Evolutionary conservation across 2,329 filamentous ascomycete species (phyloP).

Genomic region (Cladosporium sp.): DNA sequence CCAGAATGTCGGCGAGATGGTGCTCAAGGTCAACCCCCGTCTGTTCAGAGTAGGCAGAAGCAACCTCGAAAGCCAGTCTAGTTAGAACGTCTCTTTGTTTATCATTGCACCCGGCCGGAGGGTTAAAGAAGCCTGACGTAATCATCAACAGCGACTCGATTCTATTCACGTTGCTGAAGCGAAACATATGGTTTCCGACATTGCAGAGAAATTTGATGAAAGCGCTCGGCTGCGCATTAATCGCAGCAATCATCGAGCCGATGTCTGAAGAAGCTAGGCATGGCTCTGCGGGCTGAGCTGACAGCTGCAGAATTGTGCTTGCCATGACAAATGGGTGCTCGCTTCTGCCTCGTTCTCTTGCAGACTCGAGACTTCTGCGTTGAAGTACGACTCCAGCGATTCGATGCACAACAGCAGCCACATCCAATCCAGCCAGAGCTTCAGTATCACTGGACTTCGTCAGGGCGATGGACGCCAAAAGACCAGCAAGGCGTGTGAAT

Average conservation of each 20-base stretch:
- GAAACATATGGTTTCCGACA: neutral
- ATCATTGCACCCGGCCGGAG: neutral
- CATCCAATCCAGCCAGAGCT: neutral
- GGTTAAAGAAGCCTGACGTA: neutral
- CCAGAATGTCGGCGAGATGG: neutral
- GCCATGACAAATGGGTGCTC: conserved; percentile 5
- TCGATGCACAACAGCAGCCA: neutral
- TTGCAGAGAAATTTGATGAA: conserved; percentile 6
- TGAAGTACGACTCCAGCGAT: neutral
- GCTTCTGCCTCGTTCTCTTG: neutral
- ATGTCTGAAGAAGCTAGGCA: neutral
- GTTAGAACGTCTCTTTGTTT: neutral
- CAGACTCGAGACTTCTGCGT: no score
- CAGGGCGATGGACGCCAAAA: neutral
- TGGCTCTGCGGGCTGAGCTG: neutral
- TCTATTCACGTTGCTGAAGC: conserved; percentile 5
- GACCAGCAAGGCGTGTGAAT: conserved; percentile 1
- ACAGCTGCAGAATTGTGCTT: neutral
- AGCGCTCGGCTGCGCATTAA: neutral
- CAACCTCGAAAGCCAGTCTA: conserved; percentile 11
- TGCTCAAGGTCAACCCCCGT: conserved; percentile 12
- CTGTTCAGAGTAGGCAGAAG: conserved; percentile 11
- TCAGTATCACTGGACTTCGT: neutral
- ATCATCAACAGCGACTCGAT: neutral
- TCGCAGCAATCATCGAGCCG: neutral